Base-by-base conservation (phyloP, 192 early-diverging fungal species). In the Podila verticillata region DNA sequence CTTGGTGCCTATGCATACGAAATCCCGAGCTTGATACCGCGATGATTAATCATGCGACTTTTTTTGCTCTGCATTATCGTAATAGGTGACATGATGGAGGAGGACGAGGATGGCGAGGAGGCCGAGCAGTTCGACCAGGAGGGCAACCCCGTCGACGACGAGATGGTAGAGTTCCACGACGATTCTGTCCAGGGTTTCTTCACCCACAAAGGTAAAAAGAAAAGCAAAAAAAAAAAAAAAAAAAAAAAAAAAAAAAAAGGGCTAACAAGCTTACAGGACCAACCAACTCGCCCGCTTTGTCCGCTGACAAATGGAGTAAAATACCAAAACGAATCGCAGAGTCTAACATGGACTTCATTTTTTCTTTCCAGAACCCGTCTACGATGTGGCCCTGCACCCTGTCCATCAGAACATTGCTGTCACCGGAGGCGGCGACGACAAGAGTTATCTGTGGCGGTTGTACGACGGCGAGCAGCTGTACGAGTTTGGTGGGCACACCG, bases 121-220 rank as follows among this genome's bases (percentile, higher is more conserved):
- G 84, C 87, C 58, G 61, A 79, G 48, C 84, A 88, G 12, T 87
- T 82, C 63, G 82, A 87, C 12, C 83, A 83, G 31, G 58, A 85
- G n/a, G 69, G 81, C 57, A 74, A 83, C 66, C 84, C 84, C 15
- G 84, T 81, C 9, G 87, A 89, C 22, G 87, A 92, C 20, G 84
- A 89, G 24, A 81, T 85, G 70, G 78, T 89, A 24, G 89, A 91
- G 44, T 71, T 92, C 28, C 81, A 90, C 34, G 95, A 96, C 77
- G 94, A 98, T 71, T 95, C 95, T n/a, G 85, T 95, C 9, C 93
- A 95, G 80, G 95, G 95, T 12, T 97, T 98, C 82, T 96, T 97
- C 66, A 87, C 84, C 26, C 96, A 98, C 83, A 89, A 92, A 82
- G 90, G 92, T 91, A 83, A 62, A n/a, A 51, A 3, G 22, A 24